Evolutionary conservation across 768 basidiomycete genomes (phyloP).

Genomic region (Pisolithus orientalis): DNA sequence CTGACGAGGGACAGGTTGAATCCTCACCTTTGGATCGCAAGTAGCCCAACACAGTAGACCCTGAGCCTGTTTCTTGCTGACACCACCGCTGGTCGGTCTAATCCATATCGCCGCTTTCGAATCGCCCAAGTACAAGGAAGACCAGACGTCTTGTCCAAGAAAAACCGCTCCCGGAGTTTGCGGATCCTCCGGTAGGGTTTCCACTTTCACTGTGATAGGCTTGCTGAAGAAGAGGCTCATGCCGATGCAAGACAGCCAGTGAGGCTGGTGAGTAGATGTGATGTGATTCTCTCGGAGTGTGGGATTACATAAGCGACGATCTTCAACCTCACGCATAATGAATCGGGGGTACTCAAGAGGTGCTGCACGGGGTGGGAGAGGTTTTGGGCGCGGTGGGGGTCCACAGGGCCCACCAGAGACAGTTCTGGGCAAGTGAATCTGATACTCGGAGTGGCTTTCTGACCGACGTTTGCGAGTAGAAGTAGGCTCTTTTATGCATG

Average conservation of each 20-base stretch:
- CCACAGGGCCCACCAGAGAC: slow-evolving; percentile 83
- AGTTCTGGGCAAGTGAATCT: slow-evolving; percentile 54
- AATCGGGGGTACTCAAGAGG: slow-evolving; percentile 50
- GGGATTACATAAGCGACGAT: no score
- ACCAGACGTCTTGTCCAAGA: slow-evolving; percentile 30
- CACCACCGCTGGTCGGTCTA: slow-evolving; percentile 10
- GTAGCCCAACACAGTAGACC: slow-evolving; percentile 31
- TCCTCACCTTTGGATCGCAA: slow-evolving; percentile 33
- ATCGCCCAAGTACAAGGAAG: slow-evolving; percentile 12
- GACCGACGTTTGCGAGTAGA: slow-evolving; percentile 42
- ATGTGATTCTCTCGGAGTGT: no score
- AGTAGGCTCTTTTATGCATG: slow-evolving; percentile 88
- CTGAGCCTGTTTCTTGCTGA: not conserved
- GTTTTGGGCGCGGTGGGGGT: slow-evolving; percentile 64
- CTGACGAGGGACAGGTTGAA: not conserved
- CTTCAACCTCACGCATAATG: slow-evolving; percentile 26
- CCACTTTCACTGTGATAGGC: slow-evolving; percentile 16
- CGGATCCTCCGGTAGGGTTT: slow-evolving; percentile 19
- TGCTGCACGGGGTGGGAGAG: slow-evolving; percentile 53
- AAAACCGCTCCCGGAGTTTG: slow-evolving; percentile 11
- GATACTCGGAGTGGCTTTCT: slow-evolving; percentile 1
- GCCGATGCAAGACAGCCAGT: not conserved
- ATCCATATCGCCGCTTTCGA: slow-evolving; percentile 17
- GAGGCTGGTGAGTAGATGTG: no score
- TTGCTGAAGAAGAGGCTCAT: slow-evolving; percentile 36